Conservation (phyloP, 1,139 yeast species). For the Eremothecium gossypii region DNA sequence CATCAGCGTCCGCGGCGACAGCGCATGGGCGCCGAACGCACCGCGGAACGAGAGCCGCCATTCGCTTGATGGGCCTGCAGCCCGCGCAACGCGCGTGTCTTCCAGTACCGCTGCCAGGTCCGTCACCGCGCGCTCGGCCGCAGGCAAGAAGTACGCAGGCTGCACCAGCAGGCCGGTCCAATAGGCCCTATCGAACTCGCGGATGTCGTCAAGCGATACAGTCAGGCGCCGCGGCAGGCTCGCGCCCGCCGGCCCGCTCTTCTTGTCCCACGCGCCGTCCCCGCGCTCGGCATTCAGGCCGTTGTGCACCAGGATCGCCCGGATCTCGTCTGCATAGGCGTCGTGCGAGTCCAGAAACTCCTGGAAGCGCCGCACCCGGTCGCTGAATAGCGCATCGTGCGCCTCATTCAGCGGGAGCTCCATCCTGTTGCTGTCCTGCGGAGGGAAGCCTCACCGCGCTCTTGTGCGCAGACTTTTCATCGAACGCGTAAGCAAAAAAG, state of each 20-base stretch:
- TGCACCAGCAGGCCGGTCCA: constrained; percentile 69
- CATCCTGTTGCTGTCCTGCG: not conserved
- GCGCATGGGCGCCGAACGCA: constrained; percentile 80
- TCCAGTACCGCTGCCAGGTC: constrained; percentile 67
- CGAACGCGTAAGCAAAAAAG: constrained; percentile 13
- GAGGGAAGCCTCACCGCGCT: not conserved
- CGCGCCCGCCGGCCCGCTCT: constrained; percentile 19
- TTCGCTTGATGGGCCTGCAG: constrained; percentile 9
- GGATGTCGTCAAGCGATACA: constrained; percentile 75
- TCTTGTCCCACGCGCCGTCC: constrained; percentile 8
- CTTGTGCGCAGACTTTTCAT: not conserved
- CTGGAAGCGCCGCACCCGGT: constrained; percentile 79
- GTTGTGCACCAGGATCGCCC: constrained; percentile 33
- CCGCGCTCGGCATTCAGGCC: constrained; percentile 5
- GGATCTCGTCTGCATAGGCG: constrained; percentile 60
- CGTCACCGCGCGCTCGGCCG: constrained; percentile 78
- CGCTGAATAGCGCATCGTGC: constrained; percentile 47
- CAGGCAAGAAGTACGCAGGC: constrained; percentile 85
- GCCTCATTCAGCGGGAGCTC: constrained; percentile 12
- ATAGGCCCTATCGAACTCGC: constrained; percentile 71
- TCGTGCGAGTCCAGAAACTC: constrained; percentile 69
- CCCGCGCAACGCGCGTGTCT: constrained; percentile 31
- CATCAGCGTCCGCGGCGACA: constrained; percentile 80
- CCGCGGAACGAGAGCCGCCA: constrained; percentile 69
- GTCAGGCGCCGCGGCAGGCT: constrained; percentile 58